Conservation (phyloP, 805 yeast species). For the Saturnispora mendoncae region DNA sequence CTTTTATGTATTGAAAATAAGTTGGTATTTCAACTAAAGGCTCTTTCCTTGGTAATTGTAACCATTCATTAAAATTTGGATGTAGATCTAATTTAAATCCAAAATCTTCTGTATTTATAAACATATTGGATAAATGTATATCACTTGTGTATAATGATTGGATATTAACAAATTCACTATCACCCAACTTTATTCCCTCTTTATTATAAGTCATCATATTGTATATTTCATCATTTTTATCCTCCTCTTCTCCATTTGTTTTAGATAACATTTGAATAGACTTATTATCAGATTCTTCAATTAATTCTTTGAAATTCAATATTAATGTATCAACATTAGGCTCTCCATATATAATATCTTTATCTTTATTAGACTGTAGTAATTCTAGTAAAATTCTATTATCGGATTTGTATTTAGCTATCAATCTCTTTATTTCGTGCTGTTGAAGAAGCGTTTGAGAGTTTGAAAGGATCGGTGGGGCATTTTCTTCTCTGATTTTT, state of each 20-base stretch:
- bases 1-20: conserved; percentile 15
- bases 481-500: conserved; percentile 32
- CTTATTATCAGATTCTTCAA: conserved; percentile 5
- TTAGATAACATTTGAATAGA: conserved; percentile 4
- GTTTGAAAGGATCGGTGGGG: conserved; percentile 31
- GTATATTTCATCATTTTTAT: background rate
- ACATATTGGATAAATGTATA: conserved; percentile 40
- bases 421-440: conserved; percentile 53
- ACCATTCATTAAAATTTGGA: conserved; percentile 43
- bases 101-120: conserved; percentile 50
- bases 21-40: conserved; percentile 14
- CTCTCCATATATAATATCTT: background rate
- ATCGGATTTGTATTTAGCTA: conserved; percentile 35
- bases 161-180: background rate
- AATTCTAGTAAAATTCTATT: conserved; percentile 19
- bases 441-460: conserved; percentile 52
- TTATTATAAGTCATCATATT: conserved; percentile 4
- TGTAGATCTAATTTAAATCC: conserved; percentile 59
- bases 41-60: conserved; percentile 32
- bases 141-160: conserved; percentile 30
- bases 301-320: background rate
- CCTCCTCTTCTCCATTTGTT: background rate
- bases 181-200: background rate
- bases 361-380: conserved; percentile 4
- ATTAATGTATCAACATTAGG: background rate